Percentiles rank a stretch among this genome's conserved stretches.
phyloP scores from a whole-genome alignment of 495 filamentous ascomycete species.

The Corynascus novoguineensis region DNA sequence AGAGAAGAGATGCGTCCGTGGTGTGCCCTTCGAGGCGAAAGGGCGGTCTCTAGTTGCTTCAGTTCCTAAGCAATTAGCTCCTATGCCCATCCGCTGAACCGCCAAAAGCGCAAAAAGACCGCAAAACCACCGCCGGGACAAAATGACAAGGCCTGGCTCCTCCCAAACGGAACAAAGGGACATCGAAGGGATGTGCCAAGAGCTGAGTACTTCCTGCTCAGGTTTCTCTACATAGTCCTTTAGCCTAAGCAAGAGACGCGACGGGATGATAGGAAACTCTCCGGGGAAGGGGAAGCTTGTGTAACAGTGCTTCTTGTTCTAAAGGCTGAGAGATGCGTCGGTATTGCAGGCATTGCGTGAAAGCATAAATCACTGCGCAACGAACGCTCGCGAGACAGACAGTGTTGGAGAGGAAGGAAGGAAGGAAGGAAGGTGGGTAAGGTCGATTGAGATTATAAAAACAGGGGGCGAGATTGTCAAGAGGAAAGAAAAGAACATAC shows the following conservation, averaged over 20 bases:
- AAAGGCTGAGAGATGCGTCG: constrained; percentile 18
- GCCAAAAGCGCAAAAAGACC: too few species aligned
- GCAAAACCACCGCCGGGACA: neutral
- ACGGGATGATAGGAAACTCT: constrained; percentile 9
- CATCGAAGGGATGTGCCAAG: constrained; percentile 3
- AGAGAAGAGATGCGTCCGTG: constrained; percentile 1
- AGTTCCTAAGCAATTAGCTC: constrained; percentile 39
- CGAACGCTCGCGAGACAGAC: neutral
- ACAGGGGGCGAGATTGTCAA: neutral
- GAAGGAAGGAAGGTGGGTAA: constrained; percentile 6
- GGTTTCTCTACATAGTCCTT: constrained; percentile 38
- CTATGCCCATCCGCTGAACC: constrained; percentile 4
- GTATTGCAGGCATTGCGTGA: constrained; percentile 11
- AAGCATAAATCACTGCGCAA: neutral
- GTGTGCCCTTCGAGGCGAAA: neutral
- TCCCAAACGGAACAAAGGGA: neutral
- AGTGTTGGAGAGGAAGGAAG: neutral
- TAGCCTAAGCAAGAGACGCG: constrained; percentile 28
- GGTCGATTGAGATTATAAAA: neutral
- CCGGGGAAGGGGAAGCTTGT: neutral
- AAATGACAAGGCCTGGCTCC: neutral
- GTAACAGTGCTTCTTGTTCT: constrained; percentile 9
- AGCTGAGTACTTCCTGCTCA: constrained; percentile 21
- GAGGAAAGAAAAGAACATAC: too few species aligned
- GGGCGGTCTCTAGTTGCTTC: constrained; percentile 29